Base-by-base conservation (phyloP, 805 yeast species). In the Candida ipomoeae region DNA sequence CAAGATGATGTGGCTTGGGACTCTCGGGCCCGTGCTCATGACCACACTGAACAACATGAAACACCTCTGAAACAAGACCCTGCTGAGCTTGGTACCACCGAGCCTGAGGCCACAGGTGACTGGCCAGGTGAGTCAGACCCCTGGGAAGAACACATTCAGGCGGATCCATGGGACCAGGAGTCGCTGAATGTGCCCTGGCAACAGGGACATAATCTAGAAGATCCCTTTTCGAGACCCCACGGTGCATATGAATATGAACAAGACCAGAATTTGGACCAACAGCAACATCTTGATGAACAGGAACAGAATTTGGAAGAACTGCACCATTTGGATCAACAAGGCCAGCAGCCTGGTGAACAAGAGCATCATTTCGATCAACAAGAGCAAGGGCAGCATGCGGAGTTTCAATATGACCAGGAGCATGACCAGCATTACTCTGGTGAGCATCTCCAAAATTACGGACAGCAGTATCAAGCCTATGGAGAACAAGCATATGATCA, bases 161-260 rank as follows among this genome's bases (percentile, higher is more conserved):
- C 34, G 5, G 33, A 29, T 32, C 42, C 40, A 5, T 44, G 23
- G 43, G 46, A 41, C n/a, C 46, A 48, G 14, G 49, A 44, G 18
- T 39, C 36, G 44, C 51, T 13, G 35, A 49, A 43, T 11, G 40
- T 55, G 45, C 50, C 57, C 5, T 55, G 58, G 58, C 56, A 55
- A 26, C 45, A 44, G 10, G 43, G 14, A 6, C 38, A 42, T 8
- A 18, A 31, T 17, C 36, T 20, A 33, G 45, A 32, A 20, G 38
- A 20, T 20, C 32, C 45, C 11, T 29, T n/a, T 20, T 41, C 44
- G 6, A 23, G 31, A n/a, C 18, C 31, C 5, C 41, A 39, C 5
- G 32, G 41, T 10, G 41, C 29, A 39, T 39, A 38, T 20, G 26
- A 38, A 38, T 13, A 42, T 5, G 23, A 47, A 32, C 47, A 32